Percentiles rank a stretch among this genome's conserved stretches.
phyloP scores from a whole-genome alignment of 2,329 filamentous ascomycete genomes.

The Aspergillus melleus region DNA sequence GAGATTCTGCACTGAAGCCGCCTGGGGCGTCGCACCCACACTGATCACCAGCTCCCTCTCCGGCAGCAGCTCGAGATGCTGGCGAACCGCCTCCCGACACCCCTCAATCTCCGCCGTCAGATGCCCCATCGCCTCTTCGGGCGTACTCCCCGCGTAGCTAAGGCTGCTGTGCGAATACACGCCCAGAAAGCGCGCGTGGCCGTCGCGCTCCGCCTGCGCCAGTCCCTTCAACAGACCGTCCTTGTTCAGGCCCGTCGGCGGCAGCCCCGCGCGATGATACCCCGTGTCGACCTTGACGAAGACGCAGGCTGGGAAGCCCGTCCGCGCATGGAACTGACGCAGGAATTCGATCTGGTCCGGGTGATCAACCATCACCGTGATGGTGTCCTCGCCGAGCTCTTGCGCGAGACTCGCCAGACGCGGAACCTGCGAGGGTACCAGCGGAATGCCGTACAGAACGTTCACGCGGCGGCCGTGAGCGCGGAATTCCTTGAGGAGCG shows the following conservation, averaged over 20 bases:
- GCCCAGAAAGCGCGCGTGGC: slow-evolving; percentile 53
- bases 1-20: slow-evolving; percentile 65
- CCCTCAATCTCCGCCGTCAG: slow-evolving; percentile 61
- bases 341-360: slow-evolving; percentile 58
- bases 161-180: slow-evolving; percentile 74
- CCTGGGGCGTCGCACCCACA: slow-evolving; percentile 75
- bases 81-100: slow-evolving; percentile 33
- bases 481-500: slow-evolving; percentile 61
- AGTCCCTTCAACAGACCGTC: slow-evolving; percentile 31
- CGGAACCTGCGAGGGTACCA: slow-evolving; percentile 60
- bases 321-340: slow-evolving; percentile 43
- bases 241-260: slow-evolving; percentile 48
- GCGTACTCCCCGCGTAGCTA: slow-evolving; percentile 61
- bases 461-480: slow-evolving; percentile 57
- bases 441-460: slow-evolving; percentile 72
- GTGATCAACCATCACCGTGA: slow-evolving; percentile 72
- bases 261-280: slow-evolving; percentile 68
- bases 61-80: slow-evolving; percentile 15
- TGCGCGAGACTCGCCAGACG: slow-evolving; percentile 60
- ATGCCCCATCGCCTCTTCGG: slow-evolving; percentile 59
- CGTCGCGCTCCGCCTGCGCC: slow-evolving; percentile 24
- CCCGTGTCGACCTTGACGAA: slow-evolving; percentile 77
- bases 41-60: slow-evolving; percentile 56
- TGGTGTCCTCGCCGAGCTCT: slow-evolving; percentile 55
- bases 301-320: slow-evolving; percentile 53